Evolutionary conservation across 1,139 yeast genomes (phyloP), one percentile per base, ranked within the genome.

Genomic region (Yamadazyma conglobata): DNA sequence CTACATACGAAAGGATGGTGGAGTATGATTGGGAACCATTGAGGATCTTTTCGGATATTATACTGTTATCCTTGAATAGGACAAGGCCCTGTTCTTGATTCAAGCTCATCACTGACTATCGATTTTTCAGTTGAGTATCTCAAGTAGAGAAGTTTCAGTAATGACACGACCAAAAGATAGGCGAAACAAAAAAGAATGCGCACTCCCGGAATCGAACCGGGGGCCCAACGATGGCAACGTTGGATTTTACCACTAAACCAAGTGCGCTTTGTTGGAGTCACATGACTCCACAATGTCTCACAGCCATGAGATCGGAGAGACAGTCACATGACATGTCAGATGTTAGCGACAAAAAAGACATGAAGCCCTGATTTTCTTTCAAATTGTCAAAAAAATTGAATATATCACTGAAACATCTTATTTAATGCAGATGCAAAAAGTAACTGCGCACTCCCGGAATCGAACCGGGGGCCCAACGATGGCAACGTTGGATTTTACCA

Each of bases 61-160:
- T 59, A 2, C 76, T 56, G 33, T 72, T 72, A 42, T 80, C 82
- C 23, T 58, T 60, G 52, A 69, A 81, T 15, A 83, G 51, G 1
- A 60, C 53, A 13, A 83, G 58, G 42, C 80, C 89, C 50, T 81
- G 89, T 37, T 62, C 70, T 42, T 76, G 82, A 10, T 26, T 29
- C 8, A 28, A 27, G 19, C 31, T 33, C 36, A 33, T 33, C 22
- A n/a, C n/a, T 25, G 11, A 18, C n/a, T n/a, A n/a, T n/a, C n/a
- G n/a, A n/a, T n/a, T n/a, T n/a, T n/a, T n/a, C n/a, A n/a, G n/a
- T n/a, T n/a, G n/a, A n/a, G n/a, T n/a, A n/a, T n/a, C n/a, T n/a
- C n/a, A n/a, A n/a, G n/a, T n/a, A n/a, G n/a, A n/a, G n/a, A n/a
- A n/a, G n/a, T n/a, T n/a, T n/a, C n/a, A n/a, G n/a, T n/a, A n/a